Conservation (phyloP, 176 grass and related monocot species). For the Aegilops sharonensis region DNA sequence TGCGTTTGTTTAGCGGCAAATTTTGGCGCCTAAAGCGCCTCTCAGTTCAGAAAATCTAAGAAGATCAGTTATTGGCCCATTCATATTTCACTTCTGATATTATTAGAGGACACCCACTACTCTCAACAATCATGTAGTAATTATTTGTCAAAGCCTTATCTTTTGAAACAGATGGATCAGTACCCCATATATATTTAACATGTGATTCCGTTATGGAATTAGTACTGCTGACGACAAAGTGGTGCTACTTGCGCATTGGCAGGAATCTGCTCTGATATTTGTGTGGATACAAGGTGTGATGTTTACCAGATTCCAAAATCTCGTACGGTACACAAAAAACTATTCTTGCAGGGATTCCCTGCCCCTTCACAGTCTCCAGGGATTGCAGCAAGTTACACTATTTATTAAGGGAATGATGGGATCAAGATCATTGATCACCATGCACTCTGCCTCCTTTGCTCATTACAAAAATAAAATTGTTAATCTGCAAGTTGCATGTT, state of each 20-base stretch:
- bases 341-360: too few relatives aligned
- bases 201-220: background rate
- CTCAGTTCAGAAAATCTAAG: too few relatives aligned
- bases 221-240: background rate
- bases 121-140: too few relatives aligned
- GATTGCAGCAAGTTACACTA: background rate
- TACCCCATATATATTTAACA: background rate
- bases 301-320: background rate
- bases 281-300: background rate
- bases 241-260: background rate
- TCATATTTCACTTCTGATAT: too few relatives aligned
- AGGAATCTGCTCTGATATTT: background rate
- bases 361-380: background rate
- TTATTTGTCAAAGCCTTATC: too few relatives aligned
- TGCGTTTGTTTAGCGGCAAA: too few relatives aligned
- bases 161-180: too few relatives aligned
- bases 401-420: background rate
- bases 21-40: too few relatives aligned
- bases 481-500: background rate
- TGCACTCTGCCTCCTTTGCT: background rate
- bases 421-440: background rate
- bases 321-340: background rate
- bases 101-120: too few relatives aligned
- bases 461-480: background rate
- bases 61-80: too few relatives aligned